Evolutionary conservation across 2,329 filamentous ascomycete genomes (phyloP).

Genomic region (Pseudocercospora vitis): DNA sequence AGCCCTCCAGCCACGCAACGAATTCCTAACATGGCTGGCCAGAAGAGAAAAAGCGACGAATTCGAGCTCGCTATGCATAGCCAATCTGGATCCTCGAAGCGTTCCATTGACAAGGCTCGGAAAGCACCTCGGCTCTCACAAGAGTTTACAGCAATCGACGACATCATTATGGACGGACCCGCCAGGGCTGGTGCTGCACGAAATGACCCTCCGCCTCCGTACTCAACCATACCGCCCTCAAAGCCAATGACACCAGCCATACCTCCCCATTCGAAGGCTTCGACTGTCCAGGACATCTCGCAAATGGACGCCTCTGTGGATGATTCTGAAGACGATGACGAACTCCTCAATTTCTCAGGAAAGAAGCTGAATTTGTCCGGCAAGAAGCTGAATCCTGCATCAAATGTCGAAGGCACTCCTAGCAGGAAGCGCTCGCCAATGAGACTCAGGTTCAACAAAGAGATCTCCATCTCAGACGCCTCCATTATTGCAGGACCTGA

Average conservation of each 20-base stretch:
- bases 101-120: conserved; percentile 4
- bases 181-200: conserved; percentile 17
- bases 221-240: conserved; percentile 45
- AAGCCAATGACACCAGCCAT: conserved; percentile 8
- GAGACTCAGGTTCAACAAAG: not conserved
- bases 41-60: conserved; percentile 52
- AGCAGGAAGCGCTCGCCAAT: conserved; percentile 8
- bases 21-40: conserved; percentile 23
- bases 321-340: conserved; percentile 35
- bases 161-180: conserved; percentile 29
- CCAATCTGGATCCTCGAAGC: conserved; percentile 15
- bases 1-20: conserved; percentile 25
- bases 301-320: conserved; percentile 17
- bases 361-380: conserved; percentile 12
- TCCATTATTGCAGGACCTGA: not conserved
- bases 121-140: conserved; percentile 21
- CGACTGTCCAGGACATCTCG: not conserved
- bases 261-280: not conserved
- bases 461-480: not conserved
- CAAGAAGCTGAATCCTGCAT: conserved; percentile 13
- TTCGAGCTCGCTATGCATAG: conserved; percentile 35
- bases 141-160: conserved; percentile 44
- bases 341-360: conserved; percentile 30
- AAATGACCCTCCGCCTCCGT: conserved; percentile 43
- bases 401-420: conserved; percentile 5